These are phyloP conservation scores for Cercospora sojina DNA, from an alignment of 2,329 filamentous ascomycete species.

Conservation along the genomic window DNA sequence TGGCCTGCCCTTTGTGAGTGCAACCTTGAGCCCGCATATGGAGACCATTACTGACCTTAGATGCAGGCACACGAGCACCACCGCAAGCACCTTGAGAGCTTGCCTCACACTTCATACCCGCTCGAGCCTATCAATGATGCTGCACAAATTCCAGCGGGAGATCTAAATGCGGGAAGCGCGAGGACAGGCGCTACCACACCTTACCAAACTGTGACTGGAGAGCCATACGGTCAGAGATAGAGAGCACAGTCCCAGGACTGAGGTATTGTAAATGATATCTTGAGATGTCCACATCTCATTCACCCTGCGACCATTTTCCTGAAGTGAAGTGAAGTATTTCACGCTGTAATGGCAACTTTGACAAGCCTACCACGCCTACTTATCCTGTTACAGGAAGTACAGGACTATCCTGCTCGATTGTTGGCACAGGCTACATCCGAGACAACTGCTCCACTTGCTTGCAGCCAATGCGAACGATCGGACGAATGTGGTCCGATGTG, in stretches of 20 bases:
- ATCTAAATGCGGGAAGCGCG: slow-evolving; percentile 26
- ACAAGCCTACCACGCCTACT: too few species aligned
- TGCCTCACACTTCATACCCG: slow-evolving; percentile 70
- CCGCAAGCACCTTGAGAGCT: slow-evolving; percentile 77
- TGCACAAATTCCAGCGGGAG: slow-evolving; percentile 57
- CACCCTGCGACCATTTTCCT: background rate
- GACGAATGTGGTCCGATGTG: too few species aligned
- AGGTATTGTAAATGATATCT: slow-evolving; percentile 12
- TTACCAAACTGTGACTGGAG: slow-evolving; percentile 57
- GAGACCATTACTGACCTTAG: background rate
- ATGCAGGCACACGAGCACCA: slow-evolving; percentile 84
- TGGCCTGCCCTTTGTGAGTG: slow-evolving; percentile 83
- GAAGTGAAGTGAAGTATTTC: background rate
- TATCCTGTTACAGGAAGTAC: too few species aligned
- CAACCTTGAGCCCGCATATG: background rate
- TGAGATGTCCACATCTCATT: background rate
- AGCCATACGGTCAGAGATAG: slow-evolving; percentile 61
- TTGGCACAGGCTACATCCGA: too few species aligned
- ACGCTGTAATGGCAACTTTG: too few species aligned
- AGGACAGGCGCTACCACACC: slow-evolving; percentile 36
- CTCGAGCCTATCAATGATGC: slow-evolving; percentile 61
- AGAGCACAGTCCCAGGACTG: slow-evolving; percentile 10
- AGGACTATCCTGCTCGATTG: too few species aligned
- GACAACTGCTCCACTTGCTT: too few species aligned
- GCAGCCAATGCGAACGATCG: too few species aligned